Evolutionary conservation across 208 protist genomes (phyloP).

Genomic region (Trypanosoma cruzi): DNA sequence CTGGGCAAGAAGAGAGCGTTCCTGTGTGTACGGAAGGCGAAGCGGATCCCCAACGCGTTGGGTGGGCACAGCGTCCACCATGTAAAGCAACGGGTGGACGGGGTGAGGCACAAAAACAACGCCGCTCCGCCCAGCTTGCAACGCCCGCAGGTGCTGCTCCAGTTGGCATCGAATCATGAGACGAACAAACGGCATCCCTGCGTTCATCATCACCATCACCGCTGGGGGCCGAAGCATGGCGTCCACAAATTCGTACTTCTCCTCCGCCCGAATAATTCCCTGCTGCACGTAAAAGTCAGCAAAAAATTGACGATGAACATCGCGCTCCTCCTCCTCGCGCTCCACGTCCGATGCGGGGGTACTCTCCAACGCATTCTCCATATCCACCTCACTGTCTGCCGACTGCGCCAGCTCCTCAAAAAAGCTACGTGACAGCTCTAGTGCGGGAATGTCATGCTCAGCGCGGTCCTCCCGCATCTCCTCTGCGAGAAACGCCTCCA

Average conservation of each 20-base stretch:
- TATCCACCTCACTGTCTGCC: constrained; percentile 65
- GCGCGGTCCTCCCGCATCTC: constrained; percentile 41
- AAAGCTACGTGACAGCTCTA: constrained; percentile 60
- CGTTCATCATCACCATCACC: constrained; percentile 60
- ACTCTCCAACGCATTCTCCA: constrained; percentile 24
- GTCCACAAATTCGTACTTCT: constrained; percentile 54
- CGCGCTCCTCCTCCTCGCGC: constrained; percentile 51
- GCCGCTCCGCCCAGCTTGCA: background rate
- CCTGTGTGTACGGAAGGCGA: constrained; percentile 40
- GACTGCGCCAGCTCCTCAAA: constrained; percentile 61
- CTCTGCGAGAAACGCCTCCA: constrained; percentile 46
- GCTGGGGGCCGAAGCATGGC: constrained; percentile 52
- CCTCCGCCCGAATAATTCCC: constrained; percentile 33
- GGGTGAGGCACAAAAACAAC: constrained; percentile 40
- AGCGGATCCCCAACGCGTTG: constrained; percentile 42
- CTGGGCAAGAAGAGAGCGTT: constrained; percentile 24
- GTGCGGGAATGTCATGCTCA: constrained; percentile 43
- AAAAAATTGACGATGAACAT: constrained; percentile 76
- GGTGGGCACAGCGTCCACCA: constrained; percentile 37
- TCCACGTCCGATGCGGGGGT: constrained; percentile 45
- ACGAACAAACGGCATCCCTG: constrained; percentile 46
- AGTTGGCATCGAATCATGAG: constrained; percentile 68
- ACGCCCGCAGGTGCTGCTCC: constrained; percentile 32
- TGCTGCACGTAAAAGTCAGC: constrained; percentile 77
- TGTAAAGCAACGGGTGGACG: constrained; percentile 43